Base-by-base conservation (phyloP, 768 basidiomycete species). In the Suillus subluteus region DNA sequence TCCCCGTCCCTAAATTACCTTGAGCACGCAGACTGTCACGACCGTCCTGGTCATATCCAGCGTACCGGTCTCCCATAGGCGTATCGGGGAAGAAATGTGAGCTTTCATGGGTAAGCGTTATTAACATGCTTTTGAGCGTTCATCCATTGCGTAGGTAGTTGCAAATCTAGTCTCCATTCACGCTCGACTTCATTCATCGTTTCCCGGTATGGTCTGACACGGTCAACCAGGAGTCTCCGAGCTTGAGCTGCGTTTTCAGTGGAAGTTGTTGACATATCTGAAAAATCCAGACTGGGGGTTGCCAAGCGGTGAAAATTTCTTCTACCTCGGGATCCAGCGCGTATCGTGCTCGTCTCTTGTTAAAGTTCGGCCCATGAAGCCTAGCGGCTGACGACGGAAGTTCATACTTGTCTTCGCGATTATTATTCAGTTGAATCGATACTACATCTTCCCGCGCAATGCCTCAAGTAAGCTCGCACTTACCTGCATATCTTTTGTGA, bases 381-480 rank as follows among this genome's bases (percentile, higher is more conserved):
- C 59, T 52, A 37, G 70, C 40, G 44, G 64, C 16, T 12, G 62
- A 30, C 8, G 37, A 32, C 30, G 58, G 30, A 59, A 48, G 41
- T n/a, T 15, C 46, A 11, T 67, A 67, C 54, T 69, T 76, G 3
- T 73, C 82, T 30, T 67, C 79, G 13, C 70, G 69, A 48, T 52
- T 81, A 13, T 74, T 89, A 58, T 86, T 89, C 69, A 85, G 23
- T 26, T 26, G 23, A 7, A 50, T 23, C 15, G 7, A 83, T 8
- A 68, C 71, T 56, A 43, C 66, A 8, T 16, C 13, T 9, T 26
- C 23, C 58, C 37, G 38, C 23, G 8, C n/a, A 40, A 16, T 40
- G 16, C 58, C 16, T 59, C 38, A 26, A 16, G 58, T 59, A 18
- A 18, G 58, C 40, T 18, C 1, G 23, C 38, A 40, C 38, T 40